Conservation (phyloP, 768 basidiomycete species). For the Termitomyces sp. region DNA sequence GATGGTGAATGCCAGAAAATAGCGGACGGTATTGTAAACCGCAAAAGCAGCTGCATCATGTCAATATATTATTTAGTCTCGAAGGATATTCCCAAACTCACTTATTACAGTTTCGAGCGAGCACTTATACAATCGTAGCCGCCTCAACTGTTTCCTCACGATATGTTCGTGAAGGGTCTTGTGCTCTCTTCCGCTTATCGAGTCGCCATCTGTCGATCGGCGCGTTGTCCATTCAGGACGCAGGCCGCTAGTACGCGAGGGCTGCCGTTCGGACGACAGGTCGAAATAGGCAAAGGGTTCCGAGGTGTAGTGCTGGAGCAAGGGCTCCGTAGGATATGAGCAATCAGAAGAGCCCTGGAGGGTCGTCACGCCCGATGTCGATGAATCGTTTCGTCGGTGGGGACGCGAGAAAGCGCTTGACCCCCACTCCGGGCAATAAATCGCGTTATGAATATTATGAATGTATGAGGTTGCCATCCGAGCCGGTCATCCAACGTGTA, state of each 20-base stretch:
- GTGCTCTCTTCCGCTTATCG: slow-evolving; percentile 23
- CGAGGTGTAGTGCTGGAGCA: slow-evolving; percentile 29
- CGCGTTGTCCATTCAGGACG: slow-evolving; percentile 23
- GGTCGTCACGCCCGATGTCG: slow-evolving; percentile 31
- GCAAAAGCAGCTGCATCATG: slow-evolving; percentile 51
- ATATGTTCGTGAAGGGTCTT: slow-evolving; percentile 21
- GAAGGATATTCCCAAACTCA: slow-evolving; percentile 21
- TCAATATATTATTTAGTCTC: neutral
- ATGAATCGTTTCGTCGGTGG: slow-evolving; percentile 40
- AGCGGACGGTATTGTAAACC: slow-evolving; percentile 59
- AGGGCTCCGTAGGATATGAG: slow-evolving; percentile 41
- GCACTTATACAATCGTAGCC: slow-evolving; percentile 24
- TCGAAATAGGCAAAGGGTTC: slow-evolving; percentile 29
- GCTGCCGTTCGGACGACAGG: slow-evolving; percentile 28
- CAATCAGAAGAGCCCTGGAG: slow-evolving; percentile 32
- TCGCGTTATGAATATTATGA: slow-evolving; percentile 56
- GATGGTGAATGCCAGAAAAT: slow-evolving; percentile 53
- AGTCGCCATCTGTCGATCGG: slow-evolving; percentile 24
- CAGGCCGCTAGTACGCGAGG: slow-evolving; percentile 21
- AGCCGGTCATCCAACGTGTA: slow-evolving; percentile 18
- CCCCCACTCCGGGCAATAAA: slow-evolving; percentile 36
- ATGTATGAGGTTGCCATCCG: slow-evolving; percentile 59
- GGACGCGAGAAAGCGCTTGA: slow-evolving; percentile 29
- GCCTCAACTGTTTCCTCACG: slow-evolving; percentile 22
- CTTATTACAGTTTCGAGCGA: slow-evolving; percentile 33